Evolutionary conservation across 352 stramenopile genomes (phyloP).

Genomic region (Phytopythium chamaehyphon): DNA sequence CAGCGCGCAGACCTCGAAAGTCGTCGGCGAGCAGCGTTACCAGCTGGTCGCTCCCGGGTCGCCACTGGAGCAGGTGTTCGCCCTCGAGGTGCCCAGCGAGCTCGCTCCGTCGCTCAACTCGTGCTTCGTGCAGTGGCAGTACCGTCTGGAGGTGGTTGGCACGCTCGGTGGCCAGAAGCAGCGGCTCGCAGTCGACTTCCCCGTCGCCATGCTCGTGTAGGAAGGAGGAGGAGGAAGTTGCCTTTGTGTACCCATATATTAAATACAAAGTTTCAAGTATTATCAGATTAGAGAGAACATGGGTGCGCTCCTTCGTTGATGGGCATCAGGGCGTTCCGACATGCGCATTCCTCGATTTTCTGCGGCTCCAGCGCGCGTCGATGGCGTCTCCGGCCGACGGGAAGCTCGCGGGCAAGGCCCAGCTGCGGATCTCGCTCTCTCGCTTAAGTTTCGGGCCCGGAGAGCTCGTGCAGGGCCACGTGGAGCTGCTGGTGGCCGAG

Average conservation of each 20-base stretch:
- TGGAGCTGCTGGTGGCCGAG: conserved; percentile 20
- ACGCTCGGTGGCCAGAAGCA: not conserved
- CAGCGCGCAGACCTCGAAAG: not conserved
- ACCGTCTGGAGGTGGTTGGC: conserved; percentile 1
- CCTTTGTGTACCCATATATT: no score
- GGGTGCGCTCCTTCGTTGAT: no score
- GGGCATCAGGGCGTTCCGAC: no score
- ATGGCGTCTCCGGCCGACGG: not conserved
- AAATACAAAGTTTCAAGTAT: no score
- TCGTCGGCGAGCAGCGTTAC: not conserved
- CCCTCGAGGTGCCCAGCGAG: not conserved
- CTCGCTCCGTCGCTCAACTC: conserved; percentile 3
- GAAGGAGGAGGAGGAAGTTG: no score
- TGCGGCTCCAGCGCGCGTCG: not conserved
- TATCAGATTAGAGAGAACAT: no score
- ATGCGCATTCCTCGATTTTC: not conserved
- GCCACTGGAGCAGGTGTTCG: not conserved
- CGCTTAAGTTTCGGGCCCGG: conserved; percentile 22
- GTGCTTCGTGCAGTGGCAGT: conserved; percentile 7
- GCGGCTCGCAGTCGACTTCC: conserved; percentile 1
- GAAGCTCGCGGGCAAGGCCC: conserved; percentile 19
- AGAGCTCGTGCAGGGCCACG: conserved; percentile 21
- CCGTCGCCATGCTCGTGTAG: conserved; percentile 1
- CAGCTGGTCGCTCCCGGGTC: not conserved
- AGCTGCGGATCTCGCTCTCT: conserved; percentile 18